Conservation (phyloP, 495 filamentous ascomycete genomes). For the Penicillium atrosanguineum region DNA sequence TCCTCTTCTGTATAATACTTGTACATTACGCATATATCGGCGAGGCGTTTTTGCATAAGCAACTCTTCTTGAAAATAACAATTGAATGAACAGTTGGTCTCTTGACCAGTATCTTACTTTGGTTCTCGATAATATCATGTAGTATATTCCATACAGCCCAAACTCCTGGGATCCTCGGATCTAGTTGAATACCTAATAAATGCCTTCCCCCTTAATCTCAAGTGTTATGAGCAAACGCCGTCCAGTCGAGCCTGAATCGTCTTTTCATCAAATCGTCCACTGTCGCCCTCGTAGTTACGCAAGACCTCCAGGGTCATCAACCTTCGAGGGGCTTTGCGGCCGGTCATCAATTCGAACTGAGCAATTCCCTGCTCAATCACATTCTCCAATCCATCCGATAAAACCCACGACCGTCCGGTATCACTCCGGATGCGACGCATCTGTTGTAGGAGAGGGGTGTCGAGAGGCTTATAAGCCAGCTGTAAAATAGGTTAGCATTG, state of each 20-base stretch:
- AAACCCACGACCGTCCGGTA: conserved; percentile 66
- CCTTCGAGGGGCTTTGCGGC: conserved; percentile 71
- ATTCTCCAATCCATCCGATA: conserved; percentile 78
- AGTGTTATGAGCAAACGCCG: conserved; percentile 20
- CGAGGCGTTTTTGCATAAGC: neutral
- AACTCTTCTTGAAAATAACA: neutral
- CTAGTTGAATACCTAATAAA: neutral
- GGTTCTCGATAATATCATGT: neutral
- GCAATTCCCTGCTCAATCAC: conserved; percentile 80
- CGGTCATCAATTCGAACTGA: conserved; percentile 80
- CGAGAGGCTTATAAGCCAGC: conserved; percentile 72
- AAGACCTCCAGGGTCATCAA: conserved; percentile 71
- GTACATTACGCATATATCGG: conserved; percentile 1
- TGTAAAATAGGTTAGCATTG: conserved; percentile 26
- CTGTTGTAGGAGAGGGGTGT: conserved; percentile 69
- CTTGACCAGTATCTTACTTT: too few species aligned
- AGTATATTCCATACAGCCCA: neutral
- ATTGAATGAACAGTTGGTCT: neutral
- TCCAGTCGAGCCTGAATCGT: conserved; percentile 43
- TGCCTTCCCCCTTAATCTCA: neutral
- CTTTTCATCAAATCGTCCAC: conserved; percentile 43
- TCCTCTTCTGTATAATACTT: neutral
- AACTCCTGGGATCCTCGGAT: neutral
- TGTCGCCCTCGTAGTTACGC: conserved; percentile 46
- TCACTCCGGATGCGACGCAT: conserved; percentile 56